phyloP scores from a whole-genome alignment of 2,329 filamentous ascomycete genomes.

The Allantophomopsis cytisporea region DNA sequence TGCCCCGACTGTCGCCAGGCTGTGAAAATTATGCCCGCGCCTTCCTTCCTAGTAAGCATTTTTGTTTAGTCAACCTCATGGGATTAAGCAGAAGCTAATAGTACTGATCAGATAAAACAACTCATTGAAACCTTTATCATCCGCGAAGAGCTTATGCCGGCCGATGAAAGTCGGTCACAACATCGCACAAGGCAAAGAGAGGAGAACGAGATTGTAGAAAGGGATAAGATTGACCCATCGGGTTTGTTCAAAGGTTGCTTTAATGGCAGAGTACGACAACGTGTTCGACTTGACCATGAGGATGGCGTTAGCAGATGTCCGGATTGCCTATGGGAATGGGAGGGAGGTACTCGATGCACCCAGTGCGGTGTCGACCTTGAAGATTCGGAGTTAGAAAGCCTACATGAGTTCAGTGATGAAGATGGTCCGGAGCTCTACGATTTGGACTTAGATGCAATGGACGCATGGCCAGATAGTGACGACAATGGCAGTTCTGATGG shows the following conservation, averaged over 20 bases:
- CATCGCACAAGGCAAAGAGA: conserved; percentile 42
- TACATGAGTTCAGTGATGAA: conserved; percentile 31
- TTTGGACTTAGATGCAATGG: conserved; percentile 17
- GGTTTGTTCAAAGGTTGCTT: conserved; percentile 49
- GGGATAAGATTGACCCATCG: conserved; percentile 37
- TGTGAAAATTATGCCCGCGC: conserved; percentile 44
- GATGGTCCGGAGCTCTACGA: conserved; percentile 10
- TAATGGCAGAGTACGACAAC: not conserved
- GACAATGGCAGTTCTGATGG: conserved; percentile 2
- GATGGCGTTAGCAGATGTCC: conserved; percentile 52
- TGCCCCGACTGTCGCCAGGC: conserved; percentile 54
- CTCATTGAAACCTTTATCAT: conserved; percentile 49
- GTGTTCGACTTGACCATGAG: conserved; percentile 32
- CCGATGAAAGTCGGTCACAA: conserved; percentile 48
- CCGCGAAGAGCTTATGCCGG: conserved; percentile 44
- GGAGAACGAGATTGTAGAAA: conserved; percentile 43
- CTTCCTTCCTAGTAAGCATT: conserved; percentile 43
- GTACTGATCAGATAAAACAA: conserved; percentile 39
- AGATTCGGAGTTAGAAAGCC: conserved; percentile 22
- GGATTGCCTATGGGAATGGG: conserved; percentile 46
- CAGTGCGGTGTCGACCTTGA: conserved; percentile 39
- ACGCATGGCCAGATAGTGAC: not conserved
- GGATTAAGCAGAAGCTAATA: not conserved
- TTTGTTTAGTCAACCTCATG: not conserved
- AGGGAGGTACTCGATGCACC: conserved; percentile 37